Evolutionary conservation across 176 grass and related monocot species (phyloP).

Genomic region (Oryza meyeriana): DNA sequence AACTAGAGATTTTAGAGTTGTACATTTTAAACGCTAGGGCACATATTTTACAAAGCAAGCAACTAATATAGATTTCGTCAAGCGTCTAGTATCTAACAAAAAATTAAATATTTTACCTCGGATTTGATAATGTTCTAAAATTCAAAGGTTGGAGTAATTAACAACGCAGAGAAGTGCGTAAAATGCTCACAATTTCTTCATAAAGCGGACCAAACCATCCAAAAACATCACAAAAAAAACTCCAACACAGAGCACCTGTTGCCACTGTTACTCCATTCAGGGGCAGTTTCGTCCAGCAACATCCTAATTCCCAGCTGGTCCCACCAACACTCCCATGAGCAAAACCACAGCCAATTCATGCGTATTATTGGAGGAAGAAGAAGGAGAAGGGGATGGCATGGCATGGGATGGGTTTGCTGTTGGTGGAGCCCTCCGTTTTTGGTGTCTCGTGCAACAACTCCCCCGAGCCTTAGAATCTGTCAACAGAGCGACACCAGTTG

Average conservation of each 20-base stretch:
- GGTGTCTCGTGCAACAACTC: background rate
- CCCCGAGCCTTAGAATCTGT: background rate
- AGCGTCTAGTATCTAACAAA: background rate
- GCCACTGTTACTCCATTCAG: background rate
- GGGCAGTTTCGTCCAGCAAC: background rate
- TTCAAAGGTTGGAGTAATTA: background rate
- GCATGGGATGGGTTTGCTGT: background rate
- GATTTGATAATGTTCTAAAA: no score
- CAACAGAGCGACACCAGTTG: background rate
- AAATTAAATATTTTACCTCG: background rate
- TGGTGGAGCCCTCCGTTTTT: background rate
- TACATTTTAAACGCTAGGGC: background rate
- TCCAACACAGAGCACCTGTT: no score
- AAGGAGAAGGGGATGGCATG: background rate
- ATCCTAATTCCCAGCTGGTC: background rate
- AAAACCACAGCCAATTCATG: background rate
- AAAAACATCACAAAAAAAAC: background rate
- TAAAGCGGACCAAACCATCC: no score
- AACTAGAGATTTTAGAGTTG: no score
- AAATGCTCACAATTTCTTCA: background rate
- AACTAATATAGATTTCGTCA: background rate
- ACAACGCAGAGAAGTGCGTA: background rate
- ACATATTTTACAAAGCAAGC: background rate
- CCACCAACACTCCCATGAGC: background rate
- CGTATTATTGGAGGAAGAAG: conserved; percentile 6